Conservation (phyloP, 2,329 filamentous ascomycete species). For the Trichoderma atrobrunneum region DNA sequence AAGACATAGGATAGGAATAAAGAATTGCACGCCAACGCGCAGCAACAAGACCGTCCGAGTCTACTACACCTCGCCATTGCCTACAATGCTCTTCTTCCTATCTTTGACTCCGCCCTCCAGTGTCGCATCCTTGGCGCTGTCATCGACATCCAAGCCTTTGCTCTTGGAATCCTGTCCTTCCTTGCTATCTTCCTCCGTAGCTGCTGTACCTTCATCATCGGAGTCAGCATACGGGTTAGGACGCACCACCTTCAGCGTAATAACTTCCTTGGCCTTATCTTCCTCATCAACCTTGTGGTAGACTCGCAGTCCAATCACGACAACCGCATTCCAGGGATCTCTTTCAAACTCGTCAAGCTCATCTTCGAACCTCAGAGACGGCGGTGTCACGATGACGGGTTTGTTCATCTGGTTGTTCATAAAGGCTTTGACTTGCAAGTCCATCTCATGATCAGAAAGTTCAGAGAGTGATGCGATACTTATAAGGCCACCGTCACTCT, state of each 20-base stretch:
- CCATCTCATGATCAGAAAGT: slow-evolving; percentile 41
- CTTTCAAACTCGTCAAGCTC: slow-evolving; percentile 54
- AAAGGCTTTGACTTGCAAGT: slow-evolving; percentile 31
- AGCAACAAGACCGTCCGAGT: not conserved
- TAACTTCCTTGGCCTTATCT: slow-evolving; percentile 34
- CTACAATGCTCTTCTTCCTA: slow-evolving; percentile 37
- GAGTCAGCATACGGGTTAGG: slow-evolving; percentile 35
- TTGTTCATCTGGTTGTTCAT: slow-evolving; percentile 4
- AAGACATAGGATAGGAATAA: not conserved
- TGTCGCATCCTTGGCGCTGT: slow-evolving; percentile 46
- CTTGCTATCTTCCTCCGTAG: slow-evolving; percentile 15
- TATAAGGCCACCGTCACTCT: slow-evolving; percentile 29
- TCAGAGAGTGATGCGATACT: slow-evolving; percentile 37
- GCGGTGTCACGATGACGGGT: not conserved
- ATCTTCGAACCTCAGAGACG: slow-evolving; percentile 29
- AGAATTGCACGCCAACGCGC: not conserved
- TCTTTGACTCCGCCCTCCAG: slow-evolving; percentile 34
- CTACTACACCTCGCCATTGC: slow-evolving; percentile 19
- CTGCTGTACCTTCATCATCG: slow-evolving; percentile 25
- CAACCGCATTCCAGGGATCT: slow-evolving; percentile 64
- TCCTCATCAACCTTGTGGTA: slow-evolving; percentile 48
- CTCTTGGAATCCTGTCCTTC: slow-evolving; percentile 23
- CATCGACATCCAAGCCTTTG: slow-evolving; percentile 43
- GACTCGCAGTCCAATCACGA: slow-evolving; percentile 58
- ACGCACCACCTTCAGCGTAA: slow-evolving; percentile 40